These are phyloP conservation scores for Stephania cephalantha DNA, from an alignment of 164 flowering plant genomes.

Conservation along the genomic window DNA sequence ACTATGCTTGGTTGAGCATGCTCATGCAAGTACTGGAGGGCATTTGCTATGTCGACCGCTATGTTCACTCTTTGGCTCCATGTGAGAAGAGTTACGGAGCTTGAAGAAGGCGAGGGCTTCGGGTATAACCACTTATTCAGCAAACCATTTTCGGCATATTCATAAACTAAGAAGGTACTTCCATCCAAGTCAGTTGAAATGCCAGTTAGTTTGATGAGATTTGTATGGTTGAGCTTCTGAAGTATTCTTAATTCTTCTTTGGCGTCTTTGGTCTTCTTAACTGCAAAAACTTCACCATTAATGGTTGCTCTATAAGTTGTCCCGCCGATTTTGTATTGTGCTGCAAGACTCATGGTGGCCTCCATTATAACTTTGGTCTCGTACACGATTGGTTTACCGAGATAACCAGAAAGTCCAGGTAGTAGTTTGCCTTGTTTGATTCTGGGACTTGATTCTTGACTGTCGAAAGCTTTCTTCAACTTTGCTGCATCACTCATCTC, in stretches of 20 bases:
- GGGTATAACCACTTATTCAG: slow-evolving; percentile 47
- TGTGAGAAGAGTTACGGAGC: slow-evolving; percentile 23
- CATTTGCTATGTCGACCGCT: slow-evolving; percentile 53
- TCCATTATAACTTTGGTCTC: slow-evolving; percentile 40
- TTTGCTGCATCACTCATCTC: slow-evolving; percentile 26
- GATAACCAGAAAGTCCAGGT: slow-evolving; percentile 50
- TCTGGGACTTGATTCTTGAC: slow-evolving; percentile 22
- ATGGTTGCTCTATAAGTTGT: slow-evolving; percentile 49
- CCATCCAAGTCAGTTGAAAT: slow-evolving; percentile 35
- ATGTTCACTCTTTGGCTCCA: slow-evolving; percentile 27
- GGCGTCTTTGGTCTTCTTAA: slow-evolving; percentile 43
- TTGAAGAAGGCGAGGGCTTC: slow-evolving; percentile 26
- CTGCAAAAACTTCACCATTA: slow-evolving; percentile 37
- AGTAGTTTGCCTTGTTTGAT: slow-evolving; percentile 42
- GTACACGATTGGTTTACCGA: slow-evolving; percentile 46
- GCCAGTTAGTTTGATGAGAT: slow-evolving; percentile 53
- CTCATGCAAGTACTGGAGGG: slow-evolving; percentile 36
- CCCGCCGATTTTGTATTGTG: slow-evolving; percentile 39
- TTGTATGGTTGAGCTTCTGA: slow-evolving; percentile 62
- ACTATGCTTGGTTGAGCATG: slow-evolving; percentile 32
- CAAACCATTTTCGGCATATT: slow-evolving; percentile 64
- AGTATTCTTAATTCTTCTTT: slow-evolving; percentile 52
- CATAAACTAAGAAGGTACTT: slow-evolving; percentile 46
- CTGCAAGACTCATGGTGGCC: slow-evolving; percentile 51
- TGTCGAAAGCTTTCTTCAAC: slow-evolving; percentile 18